Conservation (phyloP, 2,329 filamentous ascomycete genomes). For the Acarospora socialis region DNA sequence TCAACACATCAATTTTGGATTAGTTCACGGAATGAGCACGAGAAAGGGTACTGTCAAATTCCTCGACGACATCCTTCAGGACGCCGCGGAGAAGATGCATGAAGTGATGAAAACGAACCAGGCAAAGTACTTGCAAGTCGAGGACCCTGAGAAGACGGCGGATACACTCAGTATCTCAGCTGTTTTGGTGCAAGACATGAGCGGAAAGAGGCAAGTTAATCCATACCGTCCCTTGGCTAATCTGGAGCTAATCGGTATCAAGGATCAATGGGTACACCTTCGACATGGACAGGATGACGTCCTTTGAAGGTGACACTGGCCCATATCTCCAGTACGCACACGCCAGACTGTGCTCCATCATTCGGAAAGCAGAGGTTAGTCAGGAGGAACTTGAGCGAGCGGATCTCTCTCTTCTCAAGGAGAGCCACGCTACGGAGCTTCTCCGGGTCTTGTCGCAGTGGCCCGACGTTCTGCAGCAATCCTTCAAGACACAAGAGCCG, state of each 20-base stretch:
- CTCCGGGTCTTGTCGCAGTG: slow-evolving; percentile 48
- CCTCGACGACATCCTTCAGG: slow-evolving; percentile 55
- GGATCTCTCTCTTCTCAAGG: slow-evolving; percentile 46
- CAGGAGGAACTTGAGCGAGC: slow-evolving; percentile 36
- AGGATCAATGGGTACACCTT: slow-evolving; percentile 51
- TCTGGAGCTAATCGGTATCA: slow-evolving; percentile 19
- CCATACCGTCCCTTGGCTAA: slow-evolving; percentile 35
- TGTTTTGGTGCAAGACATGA: slow-evolving; percentile 98
- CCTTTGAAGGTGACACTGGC: slow-evolving; percentile 51
- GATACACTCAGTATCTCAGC: slow-evolving; percentile 85
- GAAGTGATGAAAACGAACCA: slow-evolving; percentile 88
- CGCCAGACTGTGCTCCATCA: slow-evolving; percentile 44
- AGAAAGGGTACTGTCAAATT: slow-evolving; percentile 62
- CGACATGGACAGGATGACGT: slow-evolving; percentile 51
- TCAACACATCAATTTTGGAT: slow-evolving; percentile 52
- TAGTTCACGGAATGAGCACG: slow-evolving; percentile 52
- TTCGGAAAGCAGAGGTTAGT: slow-evolving; percentile 39
- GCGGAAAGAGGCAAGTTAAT: slow-evolving; percentile 62
- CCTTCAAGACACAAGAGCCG: slow-evolving; percentile 52
- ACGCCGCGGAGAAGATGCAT: slow-evolving; percentile 91
- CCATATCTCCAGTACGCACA: slow-evolving; percentile 53
- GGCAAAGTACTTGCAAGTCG: slow-evolving; percentile 79
- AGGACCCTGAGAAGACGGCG: slow-evolving; percentile 64
- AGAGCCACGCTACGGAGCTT: slow-evolving; percentile 47
- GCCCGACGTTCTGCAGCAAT: slow-evolving; percentile 50